Conservation (phyloP, 2,329 filamentous ascomycete species). For the Pseudogymnoascus sp. region DNA sequence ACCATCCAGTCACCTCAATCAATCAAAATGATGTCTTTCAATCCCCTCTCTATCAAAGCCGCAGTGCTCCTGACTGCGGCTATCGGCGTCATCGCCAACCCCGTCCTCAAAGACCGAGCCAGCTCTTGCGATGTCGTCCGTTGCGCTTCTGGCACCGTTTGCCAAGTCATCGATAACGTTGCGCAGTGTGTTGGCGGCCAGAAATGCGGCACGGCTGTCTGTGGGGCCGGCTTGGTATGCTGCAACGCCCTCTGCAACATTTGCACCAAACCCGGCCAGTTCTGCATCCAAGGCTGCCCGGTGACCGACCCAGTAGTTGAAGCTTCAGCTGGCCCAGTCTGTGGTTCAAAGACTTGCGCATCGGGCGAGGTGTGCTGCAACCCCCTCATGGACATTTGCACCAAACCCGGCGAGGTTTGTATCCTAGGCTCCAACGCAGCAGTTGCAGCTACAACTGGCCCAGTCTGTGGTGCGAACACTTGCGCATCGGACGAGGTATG, state of each 20-base stretch:
- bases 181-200: background rate
- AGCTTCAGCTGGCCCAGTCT: background rate
- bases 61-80: background rate
- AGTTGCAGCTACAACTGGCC: background rate
- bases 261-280: background rate
- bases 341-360: background rate
- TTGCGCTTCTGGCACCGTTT: background rate
- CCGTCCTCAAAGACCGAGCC: background rate
- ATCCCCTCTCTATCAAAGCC: background rate
- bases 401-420: background rate
- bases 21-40: conserved; percentile 5
- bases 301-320: background rate
- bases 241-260: background rate
- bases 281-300: background rate
- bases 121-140: background rate
- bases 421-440: background rate
- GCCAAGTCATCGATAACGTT: background rate
- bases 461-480: conserved; percentile 3
- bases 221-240: background rate
- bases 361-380: background rate
- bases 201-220: background rate
- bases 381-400: background rate
- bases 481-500: conserved; percentile 18
- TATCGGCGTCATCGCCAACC: background rate
- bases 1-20: background rate